Percentiles rank a stretch among this genome's conserved stretches.
phyloP scores from a whole-genome alignment of 1,284 basidiomycete genomes.

The Pseudozyma sp. region DNA sequence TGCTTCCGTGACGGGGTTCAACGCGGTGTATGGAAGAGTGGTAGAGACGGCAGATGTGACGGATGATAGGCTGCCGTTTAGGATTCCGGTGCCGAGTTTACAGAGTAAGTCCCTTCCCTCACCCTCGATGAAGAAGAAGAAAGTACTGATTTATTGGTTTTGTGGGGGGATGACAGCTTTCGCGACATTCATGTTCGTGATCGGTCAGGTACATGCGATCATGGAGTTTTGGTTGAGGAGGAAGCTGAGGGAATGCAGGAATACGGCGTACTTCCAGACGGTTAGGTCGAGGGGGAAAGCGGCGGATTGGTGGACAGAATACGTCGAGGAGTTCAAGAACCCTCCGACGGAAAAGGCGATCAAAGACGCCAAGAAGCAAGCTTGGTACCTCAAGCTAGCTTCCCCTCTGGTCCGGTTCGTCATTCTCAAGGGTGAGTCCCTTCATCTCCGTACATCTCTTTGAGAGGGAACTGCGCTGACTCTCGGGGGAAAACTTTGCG shows the following conservation, averaged over 20 bases:
- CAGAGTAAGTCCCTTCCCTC: slow-evolving; percentile 33
- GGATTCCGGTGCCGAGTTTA: slow-evolving; percentile 49
- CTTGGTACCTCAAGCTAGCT: slow-evolving; percentile 53
- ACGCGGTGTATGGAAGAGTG: slow-evolving; percentile 32
- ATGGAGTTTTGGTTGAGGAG: slow-evolving; percentile 63
- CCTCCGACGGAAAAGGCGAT: slow-evolving; percentile 59
- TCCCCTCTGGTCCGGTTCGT: slow-evolving; percentile 52
- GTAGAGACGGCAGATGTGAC: slow-evolving; percentile 45
- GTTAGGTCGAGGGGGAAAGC: slow-evolving; percentile 62
- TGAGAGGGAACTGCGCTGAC: no score
- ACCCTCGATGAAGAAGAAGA: no score
- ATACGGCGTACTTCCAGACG: slow-evolving; percentile 60
- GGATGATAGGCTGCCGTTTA: slow-evolving; percentile 34
- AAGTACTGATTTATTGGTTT: not conserved
- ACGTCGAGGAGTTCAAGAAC: slow-evolving; percentile 63
- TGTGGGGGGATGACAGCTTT: slow-evolving; percentile 28
- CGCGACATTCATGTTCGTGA: slow-evolving; percentile 63
- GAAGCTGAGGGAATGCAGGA: slow-evolving; percentile 53
- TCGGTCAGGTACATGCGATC: slow-evolving; percentile 61
- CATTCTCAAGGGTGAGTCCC: slow-evolving; percentile 50
- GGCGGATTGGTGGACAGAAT: slow-evolving; percentile 65
- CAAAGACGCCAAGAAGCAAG: slow-evolving; percentile 56
- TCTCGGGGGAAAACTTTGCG: not conserved
- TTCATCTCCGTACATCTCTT: no score
- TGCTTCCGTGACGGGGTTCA: slow-evolving; percentile 49